Percentiles rank a stretch among this genome's conserved stretches.
Conservation (phyloP, 2,329 filamentous ascomycete species). For the Graphilbum sp. region DNA sequence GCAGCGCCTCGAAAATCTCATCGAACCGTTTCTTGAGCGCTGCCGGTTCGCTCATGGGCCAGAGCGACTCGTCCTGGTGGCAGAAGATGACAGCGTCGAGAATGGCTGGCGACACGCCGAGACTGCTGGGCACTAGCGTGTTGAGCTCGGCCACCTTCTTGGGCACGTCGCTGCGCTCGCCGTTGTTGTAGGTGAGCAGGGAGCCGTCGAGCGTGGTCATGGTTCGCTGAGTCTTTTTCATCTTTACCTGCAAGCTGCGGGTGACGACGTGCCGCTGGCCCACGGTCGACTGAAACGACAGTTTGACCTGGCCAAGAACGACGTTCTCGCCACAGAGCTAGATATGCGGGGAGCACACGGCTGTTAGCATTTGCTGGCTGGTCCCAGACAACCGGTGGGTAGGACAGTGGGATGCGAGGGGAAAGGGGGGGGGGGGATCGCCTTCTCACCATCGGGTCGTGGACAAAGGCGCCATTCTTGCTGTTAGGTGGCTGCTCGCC, state of each 20-base stretch:
- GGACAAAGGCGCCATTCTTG: constrained; percentile 81
- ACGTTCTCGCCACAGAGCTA: constrained; percentile 75
- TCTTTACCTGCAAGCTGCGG: constrained; percentile 67
- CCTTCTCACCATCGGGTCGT: constrained; percentile 80
- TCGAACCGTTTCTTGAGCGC: constrained; percentile 88
- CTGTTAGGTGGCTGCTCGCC: constrained; percentile 87
- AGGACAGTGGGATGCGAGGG: no score
- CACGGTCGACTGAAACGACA: constrained; percentile 68
- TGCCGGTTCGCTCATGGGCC: constrained; percentile 82
- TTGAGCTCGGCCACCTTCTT: constrained; percentile 70
- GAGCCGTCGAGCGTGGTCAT: constrained; percentile 77
- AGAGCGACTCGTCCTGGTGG: constrained; percentile 93
- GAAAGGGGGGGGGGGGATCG: no score
- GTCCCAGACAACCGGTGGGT: no score
- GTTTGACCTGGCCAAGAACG: constrained; percentile 78
- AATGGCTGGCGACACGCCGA: constrained; percentile 81
- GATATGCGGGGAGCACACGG: no score
- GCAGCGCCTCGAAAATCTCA: constrained; percentile 91
- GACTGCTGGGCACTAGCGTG: constrained; percentile 63
- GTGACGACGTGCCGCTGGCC: constrained; percentile 69
- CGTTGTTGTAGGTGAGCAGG: constrained; percentile 58
- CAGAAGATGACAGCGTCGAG: constrained; percentile 96
- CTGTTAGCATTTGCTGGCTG: background rate
- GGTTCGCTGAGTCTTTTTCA: constrained; percentile 62
- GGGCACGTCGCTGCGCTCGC: constrained; percentile 64